Percentiles rank a stretch among this genome's conserved stretches.
Conservation (phyloP, 1,139 yeast species). For the Candida buenavistaensis region DNA sequence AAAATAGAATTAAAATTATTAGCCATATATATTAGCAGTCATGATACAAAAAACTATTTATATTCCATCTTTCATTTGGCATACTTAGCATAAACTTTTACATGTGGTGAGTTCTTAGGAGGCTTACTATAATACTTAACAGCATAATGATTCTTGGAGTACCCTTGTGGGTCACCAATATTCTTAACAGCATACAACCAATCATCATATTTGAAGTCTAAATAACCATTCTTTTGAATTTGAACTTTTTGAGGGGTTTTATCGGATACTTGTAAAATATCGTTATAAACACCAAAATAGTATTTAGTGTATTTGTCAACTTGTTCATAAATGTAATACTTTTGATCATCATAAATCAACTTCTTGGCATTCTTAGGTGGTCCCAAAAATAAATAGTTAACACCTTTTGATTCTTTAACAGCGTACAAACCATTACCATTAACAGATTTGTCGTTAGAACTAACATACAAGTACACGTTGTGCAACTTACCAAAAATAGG, state of each 20-base stretch:
- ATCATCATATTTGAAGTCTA: slow-evolving; percentile 28
- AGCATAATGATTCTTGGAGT: slow-evolving; percentile 28
- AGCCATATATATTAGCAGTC: too few species aligned
- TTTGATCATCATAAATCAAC: slow-evolving; percentile 2
- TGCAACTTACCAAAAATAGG: slow-evolving; percentile 5
- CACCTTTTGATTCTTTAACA: slow-evolving; percentile 55
- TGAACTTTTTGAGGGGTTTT: slow-evolving; percentile 14
- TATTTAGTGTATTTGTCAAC: slow-evolving; percentile 4
- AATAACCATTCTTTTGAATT: slow-evolving; percentile 20
- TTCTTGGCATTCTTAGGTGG: slow-evolving; percentile 1
- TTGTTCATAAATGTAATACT: slow-evolving; percentile 2
- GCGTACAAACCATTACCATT: slow-evolving; percentile 29
- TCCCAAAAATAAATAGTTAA: slow-evolving; percentile 41
- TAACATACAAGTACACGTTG: slow-evolving; percentile 6
- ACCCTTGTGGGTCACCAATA: slow-evolving; percentile 40
- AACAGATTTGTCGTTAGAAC: slow-evolving; percentile 14
- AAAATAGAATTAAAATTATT: too few species aligned
- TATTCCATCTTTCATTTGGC: too few species aligned
- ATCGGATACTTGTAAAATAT: slow-evolving; percentile 14
- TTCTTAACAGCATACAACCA: slow-evolving; percentile 40
- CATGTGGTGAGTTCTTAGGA: slow-evolving; percentile 17
- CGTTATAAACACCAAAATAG: slow-evolving; percentile 2
- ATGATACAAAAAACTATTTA: too few species aligned
- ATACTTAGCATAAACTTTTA: slow-evolving; percentile 3
- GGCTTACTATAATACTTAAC: slow-evolving; percentile 17